phyloP scores from a whole-genome alignment of 192 early-diverging fungal genomes.

The Backusella morwellensis region DNA sequence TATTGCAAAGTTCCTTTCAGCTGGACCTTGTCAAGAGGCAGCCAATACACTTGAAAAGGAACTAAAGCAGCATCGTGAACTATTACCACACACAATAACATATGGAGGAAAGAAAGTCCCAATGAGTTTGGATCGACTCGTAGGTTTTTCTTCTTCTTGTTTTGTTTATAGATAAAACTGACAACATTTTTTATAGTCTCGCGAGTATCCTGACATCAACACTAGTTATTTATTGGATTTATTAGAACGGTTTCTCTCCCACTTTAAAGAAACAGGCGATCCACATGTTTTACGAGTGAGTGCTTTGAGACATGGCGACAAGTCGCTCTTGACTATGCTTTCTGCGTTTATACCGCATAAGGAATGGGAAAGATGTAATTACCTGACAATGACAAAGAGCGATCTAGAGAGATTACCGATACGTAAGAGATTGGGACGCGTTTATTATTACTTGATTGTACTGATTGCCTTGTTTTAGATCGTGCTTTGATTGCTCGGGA shows the following conservation, averaged over 20 bases:
- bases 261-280: constrained; percentile 31
- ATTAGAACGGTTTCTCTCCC: constrained; percentile 36
- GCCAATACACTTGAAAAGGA: constrained; percentile 49
- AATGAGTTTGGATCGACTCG: constrained; percentile 57
- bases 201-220: constrained; percentile 18
- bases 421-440: constrained; percentile 9
- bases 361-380: constrained; percentile 3
- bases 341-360: constrained; percentile 18
- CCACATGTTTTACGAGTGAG: constrained; percentile 14
- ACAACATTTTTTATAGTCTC: constrained; percentile 26
- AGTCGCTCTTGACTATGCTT: constrained; percentile 30
- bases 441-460: not conserved
- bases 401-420: constrained; percentile 15
- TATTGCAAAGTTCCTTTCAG: constrained; percentile 65
- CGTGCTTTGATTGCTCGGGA: constrained; percentile 27
- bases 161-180: constrained; percentile 12
- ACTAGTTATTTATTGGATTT: constrained; percentile 25
- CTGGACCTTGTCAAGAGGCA: constrained; percentile 53
- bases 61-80: constrained; percentile 41
- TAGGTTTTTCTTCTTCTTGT: constrained; percentile 30
- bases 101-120: constrained; percentile 63
- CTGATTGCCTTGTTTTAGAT: constrained; percentile 7
- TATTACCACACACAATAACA: constrained; percentile 67
- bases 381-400: constrained; percentile 10
- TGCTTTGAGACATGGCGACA: constrained; percentile 32